Evolutionary conservation across 192 early-diverging fungal species (phyloP).

Genomic region (Blastocladiella britannica): DNA sequence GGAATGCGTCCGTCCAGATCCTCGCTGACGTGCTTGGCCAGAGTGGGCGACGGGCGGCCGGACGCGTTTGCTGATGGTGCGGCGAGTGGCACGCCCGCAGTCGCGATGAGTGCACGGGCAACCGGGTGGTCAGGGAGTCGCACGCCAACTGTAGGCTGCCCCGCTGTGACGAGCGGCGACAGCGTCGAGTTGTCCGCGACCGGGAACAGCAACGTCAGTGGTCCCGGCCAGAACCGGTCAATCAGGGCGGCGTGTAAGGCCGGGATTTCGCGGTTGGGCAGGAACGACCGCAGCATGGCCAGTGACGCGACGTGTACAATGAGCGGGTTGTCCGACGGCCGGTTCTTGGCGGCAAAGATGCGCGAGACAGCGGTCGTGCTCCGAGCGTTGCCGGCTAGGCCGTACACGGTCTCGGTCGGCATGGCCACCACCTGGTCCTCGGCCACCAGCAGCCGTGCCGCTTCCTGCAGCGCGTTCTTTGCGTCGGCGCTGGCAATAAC

Average conservation of each 20-base stretch:
- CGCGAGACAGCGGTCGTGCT: conserved; percentile 33
- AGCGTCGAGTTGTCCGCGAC: conserved; percentile 29
- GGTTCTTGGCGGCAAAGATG: conserved; percentile 70
- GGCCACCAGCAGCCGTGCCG: conserved; percentile 17
- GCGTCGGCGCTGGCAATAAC: not conserved
- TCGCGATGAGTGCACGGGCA: conserved; percentile 65
- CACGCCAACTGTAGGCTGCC: conserved; percentile 68
- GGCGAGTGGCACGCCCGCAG: conserved; percentile 70
- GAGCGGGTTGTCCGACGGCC: conserved; percentile 88
- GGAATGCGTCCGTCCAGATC: conserved; percentile 64
- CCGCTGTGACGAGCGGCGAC: conserved; percentile 60
- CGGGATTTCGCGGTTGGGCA: conserved; percentile 42
- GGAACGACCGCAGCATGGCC: conserved; percentile 55
- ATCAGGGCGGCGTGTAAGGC: conserved; percentile 45
- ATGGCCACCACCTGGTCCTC: conserved; percentile 54
- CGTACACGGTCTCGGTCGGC: conserved; percentile 98
- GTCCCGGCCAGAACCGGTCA: conserved; percentile 69
- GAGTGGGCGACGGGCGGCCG: conserved; percentile 83
- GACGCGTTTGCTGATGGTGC: conserved; percentile 97
- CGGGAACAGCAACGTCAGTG: conserved; percentile 76
- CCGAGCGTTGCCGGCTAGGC: conserved; percentile 77
- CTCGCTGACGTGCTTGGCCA: conserved; percentile 63
- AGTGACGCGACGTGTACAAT: conserved; percentile 90
- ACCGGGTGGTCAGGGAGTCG: conserved; percentile 82
- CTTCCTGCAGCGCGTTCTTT: not conserved